Percentiles rank a stretch among this genome's conserved stretches.
phyloP scores from a whole-genome alignment of 768 basidiomycete genomes.

The Tricholoma sp. region DNA sequence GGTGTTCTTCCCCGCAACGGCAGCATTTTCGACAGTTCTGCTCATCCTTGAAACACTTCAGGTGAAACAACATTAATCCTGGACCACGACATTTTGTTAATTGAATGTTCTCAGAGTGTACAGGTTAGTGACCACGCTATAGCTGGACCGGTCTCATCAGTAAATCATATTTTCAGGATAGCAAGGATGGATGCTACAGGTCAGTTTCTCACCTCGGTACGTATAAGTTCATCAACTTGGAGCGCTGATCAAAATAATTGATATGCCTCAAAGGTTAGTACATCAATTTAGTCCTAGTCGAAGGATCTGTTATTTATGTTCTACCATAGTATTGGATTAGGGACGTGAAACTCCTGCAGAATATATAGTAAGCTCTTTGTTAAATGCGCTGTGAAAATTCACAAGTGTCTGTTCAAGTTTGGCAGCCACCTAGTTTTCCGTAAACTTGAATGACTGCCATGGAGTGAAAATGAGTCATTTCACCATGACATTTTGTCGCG shows the following conservation, averaged over 20 bases:
- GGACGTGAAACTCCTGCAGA: constrained; percentile 47
- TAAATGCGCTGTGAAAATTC: not conserved
- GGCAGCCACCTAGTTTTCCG: constrained; percentile 46
- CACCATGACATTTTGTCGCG: too few species aligned
- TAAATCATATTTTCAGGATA: constrained; percentile 25
- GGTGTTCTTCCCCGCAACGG: constrained; percentile 38
- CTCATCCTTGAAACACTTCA: constrained; percentile 42
- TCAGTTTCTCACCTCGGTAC: constrained; percentile 12
- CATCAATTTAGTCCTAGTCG: not conserved
- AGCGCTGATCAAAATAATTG: constrained; percentile 7
- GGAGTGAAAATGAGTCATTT: too few species aligned
- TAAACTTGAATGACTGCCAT: constrained; percentile 51
- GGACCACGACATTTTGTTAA: too few species aligned
- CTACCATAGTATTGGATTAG: constrained; percentile 38
- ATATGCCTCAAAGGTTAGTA: constrained; percentile 25
- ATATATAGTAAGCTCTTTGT: constrained; percentile 35
- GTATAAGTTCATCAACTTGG: not conserved
- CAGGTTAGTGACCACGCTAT: constrained; percentile 13
- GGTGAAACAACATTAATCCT: constrained; percentile 19
- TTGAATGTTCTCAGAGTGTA: constrained; percentile 7
- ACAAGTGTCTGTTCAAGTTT: not conserved
- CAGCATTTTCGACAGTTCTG: constrained; percentile 34
- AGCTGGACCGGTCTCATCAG: not conserved
- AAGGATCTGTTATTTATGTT: not conserved
- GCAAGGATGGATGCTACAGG: constrained; percentile 31